Evolutionary conservation across 2,329 filamentous ascomycete genomes (phyloP).

Genomic region (Paramyrothecium sp.): DNA sequence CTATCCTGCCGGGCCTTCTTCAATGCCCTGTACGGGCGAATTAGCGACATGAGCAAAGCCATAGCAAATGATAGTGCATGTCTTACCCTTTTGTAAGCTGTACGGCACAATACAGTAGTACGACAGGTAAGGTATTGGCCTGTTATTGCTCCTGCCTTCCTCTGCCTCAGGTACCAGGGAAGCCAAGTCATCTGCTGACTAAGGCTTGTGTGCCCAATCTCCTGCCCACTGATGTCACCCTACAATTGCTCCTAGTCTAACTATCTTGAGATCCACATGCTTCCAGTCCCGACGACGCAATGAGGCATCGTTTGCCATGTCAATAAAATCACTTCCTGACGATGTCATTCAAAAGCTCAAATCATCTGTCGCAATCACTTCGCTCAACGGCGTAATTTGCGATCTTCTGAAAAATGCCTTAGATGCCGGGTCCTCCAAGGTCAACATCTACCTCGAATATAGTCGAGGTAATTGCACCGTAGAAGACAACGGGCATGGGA

Average conservation of each 20-base stretch:
- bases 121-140: no score
- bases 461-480: conserved; percentile 72
- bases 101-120: no score
- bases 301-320: conserved; percentile 39
- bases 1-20: no score
- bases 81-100: no score
- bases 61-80: no score
- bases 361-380: conserved; percentile 78
- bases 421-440: conserved; percentile 69
- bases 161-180: no score
- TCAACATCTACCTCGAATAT: conserved; percentile 74
- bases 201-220: not conserved
- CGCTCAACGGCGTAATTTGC: conserved; percentile 67
- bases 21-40: no score
- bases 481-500: conserved; percentile 83
- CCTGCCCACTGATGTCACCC: not conserved
- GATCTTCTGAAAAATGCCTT: conserved; percentile 81
- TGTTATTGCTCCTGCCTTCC: no score
- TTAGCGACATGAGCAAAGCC: no score
- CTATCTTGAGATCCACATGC: no score
- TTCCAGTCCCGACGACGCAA: no score
- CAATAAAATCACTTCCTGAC: conserved; percentile 67
- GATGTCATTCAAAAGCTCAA: conserved; percentile 76
- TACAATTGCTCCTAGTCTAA: no score
- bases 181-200: not conserved